Evolutionary conservation across 768 basidiomycete species (phyloP).

Genomic region (Coprinopsis sp.): DNA sequence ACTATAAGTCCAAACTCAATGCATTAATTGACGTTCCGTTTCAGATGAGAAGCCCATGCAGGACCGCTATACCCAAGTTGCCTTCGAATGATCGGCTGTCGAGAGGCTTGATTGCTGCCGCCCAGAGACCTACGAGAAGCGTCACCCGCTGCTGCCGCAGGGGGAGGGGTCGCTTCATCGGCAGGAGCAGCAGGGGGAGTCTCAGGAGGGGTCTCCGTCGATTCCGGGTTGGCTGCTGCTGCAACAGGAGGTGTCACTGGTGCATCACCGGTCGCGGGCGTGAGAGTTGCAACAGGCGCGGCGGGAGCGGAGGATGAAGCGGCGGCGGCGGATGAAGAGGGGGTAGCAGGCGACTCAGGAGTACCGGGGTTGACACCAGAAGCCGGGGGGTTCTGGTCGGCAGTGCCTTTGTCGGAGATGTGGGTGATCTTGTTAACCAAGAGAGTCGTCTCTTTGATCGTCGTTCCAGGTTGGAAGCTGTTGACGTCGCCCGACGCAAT

Average conservation of each 20-base stretch:
- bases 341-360: neutral
- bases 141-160: neutral
- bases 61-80: constrained; percentile 8
- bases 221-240: too few species aligned
- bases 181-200: too few species aligned
- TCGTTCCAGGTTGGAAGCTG: neutral
- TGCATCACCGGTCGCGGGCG: neutral
- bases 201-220: too few species aligned
- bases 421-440: constrained; percentile 2
- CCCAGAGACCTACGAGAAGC: neutral
- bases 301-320: too few species aligned
- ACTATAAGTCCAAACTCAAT: constrained; percentile 5
- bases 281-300: neutral
- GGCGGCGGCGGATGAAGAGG: neutral
- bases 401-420: neutral
- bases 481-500: neutral
- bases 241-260: neutral
- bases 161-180: too few species aligned
- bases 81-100: neutral
- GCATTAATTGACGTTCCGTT: neutral
- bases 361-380: too few species aligned
- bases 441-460: constrained; percentile 1
- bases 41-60: constrained; percentile 7
- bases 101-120: neutral
- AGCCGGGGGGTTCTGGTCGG: neutral